Conservation (phyloP, 2,329 filamentous ascomycete species). For the Coleophoma eucalyptorum region DNA sequence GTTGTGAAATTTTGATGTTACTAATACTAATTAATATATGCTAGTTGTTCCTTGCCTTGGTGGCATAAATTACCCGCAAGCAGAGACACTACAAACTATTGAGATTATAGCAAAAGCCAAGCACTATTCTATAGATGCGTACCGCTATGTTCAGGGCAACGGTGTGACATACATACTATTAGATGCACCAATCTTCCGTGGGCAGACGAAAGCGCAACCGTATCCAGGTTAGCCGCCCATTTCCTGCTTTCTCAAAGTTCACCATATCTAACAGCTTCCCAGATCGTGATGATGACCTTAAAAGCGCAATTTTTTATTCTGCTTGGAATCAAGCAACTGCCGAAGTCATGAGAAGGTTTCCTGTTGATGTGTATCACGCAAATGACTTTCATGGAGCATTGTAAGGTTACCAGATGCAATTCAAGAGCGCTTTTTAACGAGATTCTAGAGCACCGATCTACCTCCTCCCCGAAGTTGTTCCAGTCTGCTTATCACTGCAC, state of each 20-base stretch:
- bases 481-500: neutral
- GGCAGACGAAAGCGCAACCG: neutral
- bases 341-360: neutral
- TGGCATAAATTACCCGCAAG: neutral
- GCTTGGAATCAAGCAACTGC: neutral
- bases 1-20: too few relatives aligned
- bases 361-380: neutral
- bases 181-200: neutral
- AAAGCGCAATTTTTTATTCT: neutral
- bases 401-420: neutral
- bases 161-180: neutral
- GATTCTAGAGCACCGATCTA: neutral
- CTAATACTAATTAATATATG: too few relatives aligned
- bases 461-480: neutral
- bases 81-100: neutral
- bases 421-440: neutral
- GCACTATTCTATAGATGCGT: neutral
- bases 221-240: neutral
- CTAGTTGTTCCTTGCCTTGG: neutral
- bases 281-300: neutral
- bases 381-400: conserved; percentile 1
- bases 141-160: neutral
- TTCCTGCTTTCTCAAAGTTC: too few relatives aligned
- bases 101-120: neutral
- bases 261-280: too few relatives aligned